Conservation (phyloP, 1,284 basidiomycete species). For the Chondrostereum purpureum region DNA sequence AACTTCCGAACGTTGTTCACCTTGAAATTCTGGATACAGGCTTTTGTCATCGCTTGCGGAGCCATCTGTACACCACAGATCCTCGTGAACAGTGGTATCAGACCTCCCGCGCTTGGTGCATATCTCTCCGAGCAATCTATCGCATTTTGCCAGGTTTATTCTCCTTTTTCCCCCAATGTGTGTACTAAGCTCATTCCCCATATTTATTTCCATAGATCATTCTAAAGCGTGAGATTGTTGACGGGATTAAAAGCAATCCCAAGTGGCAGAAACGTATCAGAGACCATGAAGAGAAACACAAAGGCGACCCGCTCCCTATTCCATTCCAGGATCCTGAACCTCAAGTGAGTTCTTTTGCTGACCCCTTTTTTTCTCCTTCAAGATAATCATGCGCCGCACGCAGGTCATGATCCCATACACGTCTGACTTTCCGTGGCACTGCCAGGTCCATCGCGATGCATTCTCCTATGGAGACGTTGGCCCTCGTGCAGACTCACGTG, state of each 20-base stretch:
- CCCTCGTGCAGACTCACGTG: conserved; percentile 16
- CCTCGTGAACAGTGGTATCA: conserved; percentile 2
- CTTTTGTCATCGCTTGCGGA: conserved; percentile 4
- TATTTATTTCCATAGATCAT: conserved; percentile 14
- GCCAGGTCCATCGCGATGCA: conserved; percentile 29
- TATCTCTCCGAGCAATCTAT: conserved; percentile 11
- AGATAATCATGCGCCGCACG: too few species aligned
- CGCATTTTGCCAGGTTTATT: conserved; percentile 10
- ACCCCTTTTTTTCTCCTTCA: too few species aligned
- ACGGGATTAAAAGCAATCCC: not conserved
- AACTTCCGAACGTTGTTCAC: not conserved
- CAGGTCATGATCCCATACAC: conserved; percentile 21
- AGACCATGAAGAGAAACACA: conserved; percentile 1
- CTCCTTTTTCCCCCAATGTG: not conserved
- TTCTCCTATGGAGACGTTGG: conserved; percentile 23
- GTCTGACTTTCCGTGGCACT: conserved; percentile 23
- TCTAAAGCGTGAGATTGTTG: not conserved
- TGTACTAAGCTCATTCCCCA: conserved; percentile 17
- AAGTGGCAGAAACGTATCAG: too few species aligned
- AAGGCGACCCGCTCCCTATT: conserved; percentile 1
- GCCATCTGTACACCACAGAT: conserved; percentile 8
- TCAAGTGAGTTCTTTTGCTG: too few species aligned
- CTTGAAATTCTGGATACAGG: not conserved
- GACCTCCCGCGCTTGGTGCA: conserved; percentile 3
- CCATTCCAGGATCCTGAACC: conserved; percentile 26